Evolutionary conservation across 148 eudicot species (phyloP), one percentile per base, ranked within the genome.

Genomic region (Mesembryanthemum crystallinum): DNA sequence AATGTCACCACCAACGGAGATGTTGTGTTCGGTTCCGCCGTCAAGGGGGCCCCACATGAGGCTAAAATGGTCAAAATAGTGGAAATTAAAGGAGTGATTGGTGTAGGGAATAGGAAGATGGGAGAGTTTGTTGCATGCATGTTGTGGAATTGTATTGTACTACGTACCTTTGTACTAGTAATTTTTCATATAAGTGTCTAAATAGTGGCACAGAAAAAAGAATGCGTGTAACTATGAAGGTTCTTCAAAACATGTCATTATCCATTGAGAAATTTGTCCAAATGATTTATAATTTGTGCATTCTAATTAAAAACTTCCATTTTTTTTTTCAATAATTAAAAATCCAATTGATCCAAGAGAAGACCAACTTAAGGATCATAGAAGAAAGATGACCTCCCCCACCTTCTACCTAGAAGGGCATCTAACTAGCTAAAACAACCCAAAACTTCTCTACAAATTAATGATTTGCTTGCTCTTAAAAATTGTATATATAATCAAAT

Each of bases 1-100:
- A 79, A 83, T 42, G 72, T 87, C 21, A 74, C 83, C 39, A 66
- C 54, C 5, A 65, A 68, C 5, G 79, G 81, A 1, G 28, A 83
- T 11, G 30, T 83, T 20, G 33, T 72, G 13, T 85, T 85, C 32
- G 72, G 76, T 0, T 83, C 88, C 1, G 82, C 83, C 18, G 74
- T 73, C 14, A 74, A 74, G 27, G 86, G 83, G 15, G 82, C 86
- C 21, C 83, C 74, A 25, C 78, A 47, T 1, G 77, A 83, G 47
- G 55, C 84, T 0, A 79, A 74, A 52, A 77, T 85, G 73, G 72
- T 81, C 20, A 72, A 74, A 5, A 8, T 71, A 8, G 78, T 87
- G 28, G 79, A 20, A 54, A 54, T 11, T 4, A 54, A 54, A 20
- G 5, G 58, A 4, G 21, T 18, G 5, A 13, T 7, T 33, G 9